Evolutionary conservation across 306 rosid species (phyloP).

Genomic region (Herpetospermum pedunculosum): DNA sequence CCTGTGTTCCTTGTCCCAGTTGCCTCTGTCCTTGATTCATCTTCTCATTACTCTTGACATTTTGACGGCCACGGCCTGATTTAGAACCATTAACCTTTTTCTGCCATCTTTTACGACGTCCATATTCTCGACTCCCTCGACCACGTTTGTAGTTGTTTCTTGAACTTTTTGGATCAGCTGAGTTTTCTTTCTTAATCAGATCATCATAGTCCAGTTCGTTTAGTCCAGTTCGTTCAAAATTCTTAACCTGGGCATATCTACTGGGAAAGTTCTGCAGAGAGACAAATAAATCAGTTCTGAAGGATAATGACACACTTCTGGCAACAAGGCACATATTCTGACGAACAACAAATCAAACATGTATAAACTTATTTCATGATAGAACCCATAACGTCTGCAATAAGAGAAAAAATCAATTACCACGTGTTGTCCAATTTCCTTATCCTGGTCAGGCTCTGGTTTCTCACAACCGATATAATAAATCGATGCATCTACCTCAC

Average conservation of each 20-base stretch:
- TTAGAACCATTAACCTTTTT: slow-evolving; percentile 38
- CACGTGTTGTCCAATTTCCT: slow-evolving; percentile 30
- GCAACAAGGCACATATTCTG: background rate
- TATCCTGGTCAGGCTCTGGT: slow-evolving; percentile 40
- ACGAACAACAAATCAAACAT: background rate
- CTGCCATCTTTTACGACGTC: slow-evolving; percentile 50
- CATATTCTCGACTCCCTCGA: slow-evolving; percentile 55
- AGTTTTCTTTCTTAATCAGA: slow-evolving; percentile 29
- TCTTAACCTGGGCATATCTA: slow-evolving; percentile 41
- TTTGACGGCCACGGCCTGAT: slow-evolving; percentile 25
- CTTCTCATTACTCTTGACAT: slow-evolving; percentile 29
- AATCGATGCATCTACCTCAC: slow-evolving; percentile 70
- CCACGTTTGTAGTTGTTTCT: slow-evolving; percentile 58
- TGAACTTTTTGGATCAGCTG: slow-evolving; percentile 30
- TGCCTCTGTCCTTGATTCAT: slow-evolving; percentile 38
- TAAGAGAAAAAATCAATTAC: slow-evolving; percentile 31
- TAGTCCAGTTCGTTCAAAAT: slow-evolving; percentile 39
- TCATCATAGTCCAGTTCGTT: slow-evolving; percentile 27
- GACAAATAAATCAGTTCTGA: background rate
- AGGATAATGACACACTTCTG: background rate
- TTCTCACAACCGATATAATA: slow-evolving; percentile 38
- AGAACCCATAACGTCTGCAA: background rate
- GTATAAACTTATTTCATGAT: background rate
- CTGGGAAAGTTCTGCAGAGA: slow-evolving; percentile 48
- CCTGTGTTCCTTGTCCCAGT: slow-evolving; percentile 38